Percentiles rank a stretch among this genome's conserved stretches.
Conservation (phyloP, 2,329 filamentous ascomycete species). For the Epichloe festucae region DNA sequence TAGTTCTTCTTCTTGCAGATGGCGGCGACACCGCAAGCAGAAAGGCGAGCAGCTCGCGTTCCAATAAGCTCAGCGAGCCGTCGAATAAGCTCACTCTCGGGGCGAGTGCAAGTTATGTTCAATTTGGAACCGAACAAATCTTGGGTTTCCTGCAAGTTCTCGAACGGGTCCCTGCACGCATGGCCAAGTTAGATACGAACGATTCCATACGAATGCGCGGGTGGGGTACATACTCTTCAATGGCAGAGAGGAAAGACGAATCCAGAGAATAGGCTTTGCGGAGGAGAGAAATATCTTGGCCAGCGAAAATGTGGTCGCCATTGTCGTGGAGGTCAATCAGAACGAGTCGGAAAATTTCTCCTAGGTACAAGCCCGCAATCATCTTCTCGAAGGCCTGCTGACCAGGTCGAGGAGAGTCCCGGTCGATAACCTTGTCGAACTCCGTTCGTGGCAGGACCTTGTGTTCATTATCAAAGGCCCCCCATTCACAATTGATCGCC, state of each 20-base stretch:
- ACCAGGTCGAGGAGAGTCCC: conserved; percentile 80
- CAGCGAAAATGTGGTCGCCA: conserved; percentile 65
- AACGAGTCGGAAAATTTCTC: conserved; percentile 85
- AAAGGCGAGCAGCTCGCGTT: conserved; percentile 83
- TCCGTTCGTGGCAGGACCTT: conserved; percentile 72
- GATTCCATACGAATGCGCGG: background rate
- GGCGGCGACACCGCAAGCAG: conserved; percentile 86
- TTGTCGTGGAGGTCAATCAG: conserved; percentile 76
- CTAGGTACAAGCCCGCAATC: conserved; percentile 88
- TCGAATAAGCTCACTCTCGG: conserved; percentile 81
- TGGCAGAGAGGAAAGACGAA: conserved; percentile 80
- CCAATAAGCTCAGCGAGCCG: conserved; percentile 88
- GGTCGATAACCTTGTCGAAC: conserved; percentile 80
- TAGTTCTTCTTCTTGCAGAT: conserved; percentile 96
- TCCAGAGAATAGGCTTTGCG: conserved; percentile 83
- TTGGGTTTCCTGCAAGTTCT: conserved; percentile 82
- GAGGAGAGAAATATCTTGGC: conserved; percentile 67
- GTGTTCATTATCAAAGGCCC: conserved; percentile 91
- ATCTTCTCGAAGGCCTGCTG: conserved; percentile 98
- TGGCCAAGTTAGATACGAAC: background rate
- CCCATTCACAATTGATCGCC: conserved; percentile 97
- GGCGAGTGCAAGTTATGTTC: conserved; percentile 52
- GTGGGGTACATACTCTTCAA: conserved; percentile 60
- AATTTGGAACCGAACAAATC: conserved; percentile 73
- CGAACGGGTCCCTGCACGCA: conserved; percentile 65